These are phyloP conservation scores for Globisporangium carolinianum DNA, from an alignment of 352 stramenopile genomes.

Conservation along the genomic window DNA sequence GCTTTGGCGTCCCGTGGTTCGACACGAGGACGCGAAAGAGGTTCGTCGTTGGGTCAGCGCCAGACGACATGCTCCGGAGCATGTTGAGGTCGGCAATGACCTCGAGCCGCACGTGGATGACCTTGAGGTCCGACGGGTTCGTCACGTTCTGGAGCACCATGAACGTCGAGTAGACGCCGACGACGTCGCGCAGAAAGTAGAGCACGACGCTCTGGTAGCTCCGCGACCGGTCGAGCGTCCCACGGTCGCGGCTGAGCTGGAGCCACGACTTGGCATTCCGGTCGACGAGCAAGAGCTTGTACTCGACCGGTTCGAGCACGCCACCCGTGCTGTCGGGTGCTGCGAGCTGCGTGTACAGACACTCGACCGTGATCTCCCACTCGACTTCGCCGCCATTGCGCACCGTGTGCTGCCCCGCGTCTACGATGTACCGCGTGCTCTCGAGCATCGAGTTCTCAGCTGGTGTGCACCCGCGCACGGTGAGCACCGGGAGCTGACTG, in stretches of 20 bases:
- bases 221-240: slow-evolving; percentile 58
- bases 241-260: slow-evolving; percentile 72
- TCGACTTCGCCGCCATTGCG: slow-evolving; percentile 83
- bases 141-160: slow-evolving; percentile 79
- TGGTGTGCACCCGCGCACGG: slow-evolving; percentile 74
- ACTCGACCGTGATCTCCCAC: slow-evolving; percentile 87
- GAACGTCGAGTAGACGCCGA: slow-evolving; percentile 83
- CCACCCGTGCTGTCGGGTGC: slow-evolving; percentile 15
- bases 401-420: slow-evolving; percentile 83
- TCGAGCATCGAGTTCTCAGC: slow-evolving; percentile 77
- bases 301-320: slow-evolving; percentile 56
- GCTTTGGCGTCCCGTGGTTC: slow-evolving; percentile 53
- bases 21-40: slow-evolving; percentile 85
- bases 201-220: slow-evolving; percentile 83
- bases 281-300: slow-evolving; percentile 69
- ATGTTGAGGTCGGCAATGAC: slow-evolving; percentile 84
- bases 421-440: slow-evolving; percentile 79
- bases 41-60: slow-evolving; percentile 55
- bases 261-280: slow-evolving; percentile 71
- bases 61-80: slow-evolving; percentile 73
- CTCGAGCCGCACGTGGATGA: slow-evolving; percentile 82
- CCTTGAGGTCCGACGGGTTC: slow-evolving; percentile 80
- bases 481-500: slow-evolving; percentile 52
- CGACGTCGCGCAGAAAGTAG: slow-evolving; percentile 70
- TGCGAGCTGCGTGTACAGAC: slow-evolving; percentile 38